Base-by-base conservation (phyloP, 768 basidiomycete genomes). In the Pleurotus eryngii region DNA sequence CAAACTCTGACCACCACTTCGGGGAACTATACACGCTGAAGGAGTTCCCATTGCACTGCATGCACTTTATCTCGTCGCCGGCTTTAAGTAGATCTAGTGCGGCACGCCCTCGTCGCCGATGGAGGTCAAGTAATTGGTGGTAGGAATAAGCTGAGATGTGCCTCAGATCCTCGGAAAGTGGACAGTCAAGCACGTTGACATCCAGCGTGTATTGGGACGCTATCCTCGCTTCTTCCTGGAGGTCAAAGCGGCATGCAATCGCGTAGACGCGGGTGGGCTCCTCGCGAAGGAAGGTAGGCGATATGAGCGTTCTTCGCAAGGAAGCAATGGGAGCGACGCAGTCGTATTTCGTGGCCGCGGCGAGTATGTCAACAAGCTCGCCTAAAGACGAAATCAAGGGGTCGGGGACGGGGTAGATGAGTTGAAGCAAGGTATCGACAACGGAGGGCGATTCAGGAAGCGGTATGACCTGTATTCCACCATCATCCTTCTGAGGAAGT, bases 1-100 rank as follows among this genome's bases (percentile, higher is more conserved):
- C 78, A 63, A 82, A 91, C 59, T 81, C 81, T 18, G 66, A 65
- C 88, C 87, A 90, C 89, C 87, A 90, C 67, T 78, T 79, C 18
- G 89, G 89, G 4, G 76, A 74, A 4, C 73, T 72, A 57, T 81
- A 72, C 49, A 76, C 70, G 1, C 76, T 73, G 60, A 68, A 67
- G 6, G 71, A 59, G 1, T 74, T 75, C 4, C 82, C 82, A 40
- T 86, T 89, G 63, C 87, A 90, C 59, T 85, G 81, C 72, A 84
- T 79, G 69, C 89, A 90, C 67, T 82, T 83, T 61, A 86, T 64
- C 35, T 80, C 75, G 3, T 76, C 74, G 0, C 80, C 71, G 17
- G 73, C 65, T 57, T 74, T 70, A 6, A 89, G 67, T 40, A 84
- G 67, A 11, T 72, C 73, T 27, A 74, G 69, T 1, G 85, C 84